phyloP scores from a whole-genome alignment of 1,139 yeast genomes.

The Zygosaccharomyces pseudobailii region DNA sequence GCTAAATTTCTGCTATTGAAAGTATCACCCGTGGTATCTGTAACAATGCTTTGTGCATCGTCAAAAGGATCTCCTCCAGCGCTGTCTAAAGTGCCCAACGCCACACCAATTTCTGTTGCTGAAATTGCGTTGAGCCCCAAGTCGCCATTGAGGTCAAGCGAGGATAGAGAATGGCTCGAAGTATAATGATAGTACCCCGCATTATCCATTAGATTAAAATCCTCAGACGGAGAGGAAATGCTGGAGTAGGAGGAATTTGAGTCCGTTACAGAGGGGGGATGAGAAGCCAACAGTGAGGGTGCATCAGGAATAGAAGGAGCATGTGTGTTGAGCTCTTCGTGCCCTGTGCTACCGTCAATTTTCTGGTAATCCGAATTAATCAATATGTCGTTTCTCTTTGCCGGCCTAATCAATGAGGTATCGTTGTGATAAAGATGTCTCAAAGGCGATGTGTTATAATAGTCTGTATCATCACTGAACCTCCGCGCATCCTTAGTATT shows the following conservation, averaged over 20 bases:
- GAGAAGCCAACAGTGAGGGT: neutral
- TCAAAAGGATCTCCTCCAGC: slow-evolving; percentile 12
- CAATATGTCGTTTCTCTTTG: slow-evolving; percentile 18
- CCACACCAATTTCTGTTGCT: neutral
- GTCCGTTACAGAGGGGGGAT: slow-evolving; percentile 5
- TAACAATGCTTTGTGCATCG: slow-evolving; percentile 18
- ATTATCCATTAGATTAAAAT: slow-evolving; percentile 2
- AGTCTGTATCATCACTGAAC: slow-evolving; percentile 31
- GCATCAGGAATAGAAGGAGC: slow-evolving; percentile 4
- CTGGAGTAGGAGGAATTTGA: slow-evolving; percentile 5
- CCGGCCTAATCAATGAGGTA: slow-evolving; percentile 23
- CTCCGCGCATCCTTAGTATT: slow-evolving; percentile 17
- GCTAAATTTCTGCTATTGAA: neutral
- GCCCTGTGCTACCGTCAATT: slow-evolving; percentile 3
- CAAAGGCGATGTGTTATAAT: slow-evolving; percentile 32
- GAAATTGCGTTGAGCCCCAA: neutral
- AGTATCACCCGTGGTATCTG: slow-evolving; percentile 14
- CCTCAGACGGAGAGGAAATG: slow-evolving; percentile 1
- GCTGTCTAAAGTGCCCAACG: neutral
- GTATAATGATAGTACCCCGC: slow-evolving; percentile 2
- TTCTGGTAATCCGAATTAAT: slow-evolving; percentile 7
- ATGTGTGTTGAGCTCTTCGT: slow-evolving; percentile 1
- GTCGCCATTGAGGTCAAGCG: slow-evolving; percentile 3
- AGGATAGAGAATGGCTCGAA: slow-evolving; percentile 5
- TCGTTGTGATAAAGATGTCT: slow-evolving; percentile 31